phyloP scores from a whole-genome alignment of 148 eudicot species.

The Camellia granthamiana region DNA sequence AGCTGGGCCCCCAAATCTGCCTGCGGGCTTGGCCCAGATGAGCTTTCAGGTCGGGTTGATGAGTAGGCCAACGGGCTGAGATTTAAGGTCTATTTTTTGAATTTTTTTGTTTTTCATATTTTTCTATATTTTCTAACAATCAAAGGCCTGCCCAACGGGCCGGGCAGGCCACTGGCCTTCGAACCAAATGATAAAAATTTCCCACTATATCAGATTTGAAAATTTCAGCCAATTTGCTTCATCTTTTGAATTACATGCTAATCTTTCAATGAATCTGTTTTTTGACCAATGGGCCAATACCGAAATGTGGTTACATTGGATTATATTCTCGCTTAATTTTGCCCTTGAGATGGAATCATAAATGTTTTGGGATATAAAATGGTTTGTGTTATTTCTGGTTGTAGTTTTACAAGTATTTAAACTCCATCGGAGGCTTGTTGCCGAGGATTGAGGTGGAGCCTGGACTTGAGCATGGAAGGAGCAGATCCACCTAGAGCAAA shows the following conservation, averaged over 20 bases:
- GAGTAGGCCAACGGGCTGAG: no score
- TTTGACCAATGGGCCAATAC: not conserved
- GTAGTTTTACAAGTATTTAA: conserved; percentile 43
- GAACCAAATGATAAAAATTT: no score
- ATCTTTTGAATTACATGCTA: not conserved
- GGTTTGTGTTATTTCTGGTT: conserved; percentile 9
- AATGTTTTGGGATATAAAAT: not conserved
- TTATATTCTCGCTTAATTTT: not conserved
- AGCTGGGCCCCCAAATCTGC: no score
- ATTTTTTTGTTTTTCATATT: no score
- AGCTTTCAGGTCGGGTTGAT: no score
- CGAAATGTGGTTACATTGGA: not conserved
- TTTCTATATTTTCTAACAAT: no score
- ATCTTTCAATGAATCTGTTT: not conserved
- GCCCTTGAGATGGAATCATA: not conserved
- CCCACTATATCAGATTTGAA: not conserved
- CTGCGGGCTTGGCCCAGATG: no score
- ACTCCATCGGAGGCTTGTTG: conserved; percentile 24
- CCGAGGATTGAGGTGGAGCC: conserved; percentile 14
- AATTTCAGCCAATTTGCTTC: not conserved
- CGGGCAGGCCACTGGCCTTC: no score
- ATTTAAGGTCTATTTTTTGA: no score
- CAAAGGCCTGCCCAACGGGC: no score
- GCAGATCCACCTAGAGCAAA: not conserved
- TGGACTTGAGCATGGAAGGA: conserved; percentile 13